Percentiles rank a stretch among this genome's conserved stretches.
These are phyloP conservation scores for Ganoderma multipileum DNA, from an alignment of 1,284 basidiomycete species.

Conservation along the genomic window DNA sequence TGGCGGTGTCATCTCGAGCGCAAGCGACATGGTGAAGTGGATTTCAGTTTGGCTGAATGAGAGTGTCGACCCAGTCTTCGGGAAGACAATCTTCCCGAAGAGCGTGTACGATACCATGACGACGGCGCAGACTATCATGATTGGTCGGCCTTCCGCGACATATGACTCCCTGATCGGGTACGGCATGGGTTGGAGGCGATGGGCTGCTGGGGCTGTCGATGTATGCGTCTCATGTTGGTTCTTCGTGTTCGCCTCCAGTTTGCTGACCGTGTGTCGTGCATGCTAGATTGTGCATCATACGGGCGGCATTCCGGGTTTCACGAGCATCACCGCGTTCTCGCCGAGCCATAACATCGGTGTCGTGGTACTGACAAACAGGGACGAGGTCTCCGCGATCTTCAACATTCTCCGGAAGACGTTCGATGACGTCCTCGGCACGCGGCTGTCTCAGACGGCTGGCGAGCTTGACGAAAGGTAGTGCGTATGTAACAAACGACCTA, in stretches of 20 bases:
- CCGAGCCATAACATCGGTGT: conserved; percentile 46
- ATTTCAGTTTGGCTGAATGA: conserved; percentile 50
- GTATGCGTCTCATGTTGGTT: background rate
- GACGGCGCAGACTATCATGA: conserved; percentile 38
- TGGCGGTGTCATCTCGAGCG: conserved; percentile 41
- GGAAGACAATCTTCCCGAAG: conserved; percentile 47
- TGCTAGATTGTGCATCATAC: conserved; percentile 33
- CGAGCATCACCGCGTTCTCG: conserved; percentile 42
- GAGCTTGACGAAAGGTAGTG: background rate
- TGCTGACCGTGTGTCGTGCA: background rate
- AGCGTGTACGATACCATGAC: conserved; percentile 47
- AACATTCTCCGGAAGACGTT: conserved; percentile 34
- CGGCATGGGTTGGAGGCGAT: conserved; percentile 49
- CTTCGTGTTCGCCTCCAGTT: too few species aligned
- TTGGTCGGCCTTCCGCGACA: conserved; percentile 5
- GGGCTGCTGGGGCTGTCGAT: conserved; percentile 26
- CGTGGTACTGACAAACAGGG: conserved; percentile 48
- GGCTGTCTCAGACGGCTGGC: background rate
- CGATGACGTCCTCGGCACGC: conserved; percentile 9
- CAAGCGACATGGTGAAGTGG: conserved; percentile 47
- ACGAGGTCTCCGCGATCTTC: conserved; percentile 42
- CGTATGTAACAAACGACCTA: too few species aligned
- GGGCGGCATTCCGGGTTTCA: conserved; percentile 43
- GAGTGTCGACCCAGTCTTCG: conserved; percentile 49
- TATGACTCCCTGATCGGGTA: conserved; percentile 42